A percentile compares a stretch with the other conserved stretches of the same genome.
These are phyloP conservation scores for Saturnispora sekii DNA, from an alignment of 805 yeast species.

Conservation along the genomic window DNA sequence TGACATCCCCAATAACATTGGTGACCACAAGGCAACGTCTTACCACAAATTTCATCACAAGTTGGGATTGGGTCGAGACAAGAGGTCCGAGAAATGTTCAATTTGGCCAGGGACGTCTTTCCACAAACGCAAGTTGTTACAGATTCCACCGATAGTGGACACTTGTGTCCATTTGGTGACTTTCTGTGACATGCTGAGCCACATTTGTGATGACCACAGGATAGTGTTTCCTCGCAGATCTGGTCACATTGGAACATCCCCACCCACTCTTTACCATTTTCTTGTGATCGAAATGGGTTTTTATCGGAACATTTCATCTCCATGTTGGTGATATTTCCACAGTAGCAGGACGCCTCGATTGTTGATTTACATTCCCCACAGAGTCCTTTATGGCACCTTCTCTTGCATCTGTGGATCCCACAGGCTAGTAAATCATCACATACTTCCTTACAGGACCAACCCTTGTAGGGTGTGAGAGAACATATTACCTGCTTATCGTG, in stretches of 20 bases:
- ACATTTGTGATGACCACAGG: constrained; percentile 58
- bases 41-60: constrained; percentile 59
- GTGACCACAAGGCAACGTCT: constrained; percentile 62
- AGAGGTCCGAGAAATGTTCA: constrained; percentile 34
- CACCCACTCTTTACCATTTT: constrained; percentile 29
- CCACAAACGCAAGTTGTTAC: constrained; percentile 78
- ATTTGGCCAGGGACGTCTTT: constrained; percentile 30
- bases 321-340: constrained; percentile 47
- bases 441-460: constrained; percentile 55
- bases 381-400: constrained; percentile 66
- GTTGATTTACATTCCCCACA: constrained; percentile 63
- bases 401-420: constrained; percentile 56
- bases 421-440: constrained; percentile 64
- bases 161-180: constrained; percentile 25
- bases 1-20: constrained; percentile 64
- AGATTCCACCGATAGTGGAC: constrained; percentile 54
- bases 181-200: constrained; percentile 43
- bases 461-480: constrained; percentile 57
- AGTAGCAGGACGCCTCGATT: constrained; percentile 53
- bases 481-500: constrained; percentile 60
- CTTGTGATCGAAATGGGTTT: constrained; percentile 27
- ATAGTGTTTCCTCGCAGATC: constrained; percentile 37
- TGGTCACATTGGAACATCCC: constrained; percentile 44
- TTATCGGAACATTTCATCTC: constrained; percentile 35
- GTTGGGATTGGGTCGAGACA: constrained; percentile 78